Evolutionary conservation across 2,329 filamentous ascomycete species (phyloP).

Genomic region (Elsinoe fawcettii): DNA sequence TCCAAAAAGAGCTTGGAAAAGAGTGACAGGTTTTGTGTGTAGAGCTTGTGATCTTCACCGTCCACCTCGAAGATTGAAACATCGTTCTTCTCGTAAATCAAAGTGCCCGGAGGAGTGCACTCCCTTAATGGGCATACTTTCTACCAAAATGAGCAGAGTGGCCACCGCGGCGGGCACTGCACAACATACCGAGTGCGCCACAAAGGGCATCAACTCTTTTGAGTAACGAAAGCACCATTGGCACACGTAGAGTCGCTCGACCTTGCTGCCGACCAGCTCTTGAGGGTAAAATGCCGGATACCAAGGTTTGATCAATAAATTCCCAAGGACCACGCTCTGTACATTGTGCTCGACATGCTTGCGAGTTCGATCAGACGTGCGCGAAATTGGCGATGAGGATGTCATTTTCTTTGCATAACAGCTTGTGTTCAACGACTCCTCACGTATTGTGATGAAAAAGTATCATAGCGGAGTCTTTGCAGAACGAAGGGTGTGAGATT

Average conservation of each 20-base stretch:
- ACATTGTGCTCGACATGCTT: conserved; percentile 59
- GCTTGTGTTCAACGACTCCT: not conserved
- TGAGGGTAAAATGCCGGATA: conserved; percentile 84
- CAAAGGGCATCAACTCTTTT: conserved; percentile 41
- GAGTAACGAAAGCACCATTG: conserved; percentile 93
- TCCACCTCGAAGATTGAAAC: conserved; percentile 92
- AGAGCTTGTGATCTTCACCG: conserved; percentile 77
- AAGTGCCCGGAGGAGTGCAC: conserved; percentile 54
- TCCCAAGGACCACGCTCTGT: conserved; percentile 76
- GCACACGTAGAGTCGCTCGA: conserved; percentile 68
- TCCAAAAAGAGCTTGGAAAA: conserved; percentile 97
- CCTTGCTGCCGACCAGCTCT: conserved; percentile 44
- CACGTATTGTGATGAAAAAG: not conserved
- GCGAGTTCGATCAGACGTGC: conserved; percentile 9
- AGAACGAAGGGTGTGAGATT: not conserved
- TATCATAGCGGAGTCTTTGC: not conserved
- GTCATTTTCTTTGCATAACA: not conserved
- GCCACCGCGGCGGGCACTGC: not conserved
- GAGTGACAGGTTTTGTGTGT: conserved; percentile 89
- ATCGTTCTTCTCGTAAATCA: conserved; percentile 69
- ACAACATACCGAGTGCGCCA: conserved; percentile 27
- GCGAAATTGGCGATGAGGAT: conserved; percentile 15
- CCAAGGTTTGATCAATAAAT: conserved; percentile 80
- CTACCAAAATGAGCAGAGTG: conserved; percentile 25
- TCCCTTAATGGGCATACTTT: conserved; percentile 38